Evolutionary conservation across 1,284 basidiomycete species (phyloP).

Genomic region (Garcileccinum viscosum): DNA sequence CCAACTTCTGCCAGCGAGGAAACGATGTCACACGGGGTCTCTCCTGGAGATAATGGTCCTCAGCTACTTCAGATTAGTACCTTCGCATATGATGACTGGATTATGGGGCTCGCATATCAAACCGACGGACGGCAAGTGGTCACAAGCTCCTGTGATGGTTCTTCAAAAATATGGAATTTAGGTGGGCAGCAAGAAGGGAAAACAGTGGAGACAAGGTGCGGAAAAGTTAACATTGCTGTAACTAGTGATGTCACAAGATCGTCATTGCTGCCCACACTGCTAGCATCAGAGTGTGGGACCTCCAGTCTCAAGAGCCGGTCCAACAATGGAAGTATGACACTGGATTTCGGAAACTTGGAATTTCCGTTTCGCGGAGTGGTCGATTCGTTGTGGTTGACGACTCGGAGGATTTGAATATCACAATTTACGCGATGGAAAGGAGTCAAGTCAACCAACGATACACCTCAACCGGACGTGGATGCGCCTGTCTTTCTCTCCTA

Average conservation of each 20-base stretch:
- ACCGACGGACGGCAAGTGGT: background rate
- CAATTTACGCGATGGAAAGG: background rate
- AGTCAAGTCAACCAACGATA: background rate
- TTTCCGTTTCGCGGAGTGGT: background rate
- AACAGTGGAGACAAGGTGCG: background rate
- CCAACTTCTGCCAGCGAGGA: background rate
- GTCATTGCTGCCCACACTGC: background rate
- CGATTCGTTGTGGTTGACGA: background rate
- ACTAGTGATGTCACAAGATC: background rate
- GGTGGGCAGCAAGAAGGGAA: background rate
- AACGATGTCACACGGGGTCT: background rate
- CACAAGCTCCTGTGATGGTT: background rate
- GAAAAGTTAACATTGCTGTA: background rate
- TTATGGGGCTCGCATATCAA: background rate
- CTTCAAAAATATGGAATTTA: background rate
- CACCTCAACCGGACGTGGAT: fast-evolving
- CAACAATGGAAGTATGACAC: background rate
- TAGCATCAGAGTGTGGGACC: background rate
- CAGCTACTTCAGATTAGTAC: background rate
- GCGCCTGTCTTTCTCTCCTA: slow-evolving; percentile 15
- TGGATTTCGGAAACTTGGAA: background rate
- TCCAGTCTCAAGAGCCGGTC: background rate
- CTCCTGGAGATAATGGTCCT: background rate
- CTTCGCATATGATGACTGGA: background rate
- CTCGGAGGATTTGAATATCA: background rate